phyloP scores from a whole-genome alignment of 148 eudicot genomes.

The Oxyria digyna region DNA sequence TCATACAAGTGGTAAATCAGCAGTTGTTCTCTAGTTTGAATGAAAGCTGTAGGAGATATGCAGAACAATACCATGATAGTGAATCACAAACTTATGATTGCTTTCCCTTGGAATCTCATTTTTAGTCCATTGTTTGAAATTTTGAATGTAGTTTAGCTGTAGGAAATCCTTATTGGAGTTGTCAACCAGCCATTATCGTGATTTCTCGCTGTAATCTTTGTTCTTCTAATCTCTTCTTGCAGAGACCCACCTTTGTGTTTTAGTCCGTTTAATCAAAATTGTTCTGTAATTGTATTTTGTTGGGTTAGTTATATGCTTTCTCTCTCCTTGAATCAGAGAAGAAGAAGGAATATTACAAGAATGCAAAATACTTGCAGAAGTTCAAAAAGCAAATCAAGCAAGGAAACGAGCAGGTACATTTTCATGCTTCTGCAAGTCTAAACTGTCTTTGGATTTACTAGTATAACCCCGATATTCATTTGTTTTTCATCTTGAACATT shows the following conservation, averaged over 20 bases:
- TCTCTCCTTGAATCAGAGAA: slow-evolving; percentile 33
- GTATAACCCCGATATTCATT: background rate
- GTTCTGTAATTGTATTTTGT: background rate
- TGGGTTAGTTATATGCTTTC: background rate
- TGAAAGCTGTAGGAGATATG: background rate
- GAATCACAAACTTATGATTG: background rate
- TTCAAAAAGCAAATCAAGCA: slow-evolving; percentile 58
- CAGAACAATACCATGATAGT: background rate
- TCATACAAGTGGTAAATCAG: background rate
- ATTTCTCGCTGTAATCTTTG: background rate
- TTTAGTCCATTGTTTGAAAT: background rate
- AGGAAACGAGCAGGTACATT: slow-evolving; percentile 19
- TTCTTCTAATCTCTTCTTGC: background rate
- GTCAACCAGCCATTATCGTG: background rate
- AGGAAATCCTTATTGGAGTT: background rate
- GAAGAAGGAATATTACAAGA: slow-evolving; percentile 80
- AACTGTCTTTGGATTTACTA: background rate
- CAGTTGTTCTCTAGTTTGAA: background rate
- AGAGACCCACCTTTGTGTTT: background rate
- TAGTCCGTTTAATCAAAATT: background rate
- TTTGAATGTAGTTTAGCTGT: background rate
- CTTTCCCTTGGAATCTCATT: background rate
- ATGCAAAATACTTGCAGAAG: slow-evolving; percentile 70
- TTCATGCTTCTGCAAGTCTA: background rate
- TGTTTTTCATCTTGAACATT: background rate